phyloP scores from a whole-genome alignment of 768 basidiomycete species.

The Phylloporus sp. region DNA sequence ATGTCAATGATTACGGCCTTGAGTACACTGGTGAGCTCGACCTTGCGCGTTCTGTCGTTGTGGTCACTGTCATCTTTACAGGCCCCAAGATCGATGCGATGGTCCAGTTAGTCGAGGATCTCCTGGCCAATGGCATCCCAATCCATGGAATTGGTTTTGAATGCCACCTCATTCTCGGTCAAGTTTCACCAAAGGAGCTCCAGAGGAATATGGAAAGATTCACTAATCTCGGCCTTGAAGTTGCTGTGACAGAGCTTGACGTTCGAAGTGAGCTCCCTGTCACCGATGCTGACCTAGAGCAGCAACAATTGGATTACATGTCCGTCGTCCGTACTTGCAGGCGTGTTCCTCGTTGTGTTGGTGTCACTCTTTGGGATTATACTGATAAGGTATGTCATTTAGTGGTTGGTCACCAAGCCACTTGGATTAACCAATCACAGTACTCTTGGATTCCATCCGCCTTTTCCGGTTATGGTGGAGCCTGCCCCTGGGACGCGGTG shows the following conservation, averaged over 20 bases:
- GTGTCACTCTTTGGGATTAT: conserved; percentile 41
- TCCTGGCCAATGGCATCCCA: conserved; percentile 46
- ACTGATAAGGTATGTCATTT: conserved; percentile 30
- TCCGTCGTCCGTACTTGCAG: conserved; percentile 54
- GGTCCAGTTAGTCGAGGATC: conserved; percentile 47
- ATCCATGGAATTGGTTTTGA: conserved; percentile 63
- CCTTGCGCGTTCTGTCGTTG: not conserved
- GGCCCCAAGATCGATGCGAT: conserved; percentile 42
- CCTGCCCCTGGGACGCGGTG: conserved; percentile 18
- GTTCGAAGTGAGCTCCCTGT: conserved; percentile 53
- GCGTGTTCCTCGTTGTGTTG: conserved; percentile 33
- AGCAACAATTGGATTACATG: conserved; percentile 57
- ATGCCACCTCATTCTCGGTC: conserved; percentile 56
- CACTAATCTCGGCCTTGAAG: conserved; percentile 58
- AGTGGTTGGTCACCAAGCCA: not conserved
- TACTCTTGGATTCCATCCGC: conserved; percentile 11
- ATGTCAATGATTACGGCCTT: conserved; percentile 31
- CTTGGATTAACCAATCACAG: conserved; percentile 1
- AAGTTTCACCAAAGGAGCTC: conserved; percentile 45
- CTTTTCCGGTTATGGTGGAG: conserved; percentile 11
- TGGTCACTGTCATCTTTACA: not conserved
- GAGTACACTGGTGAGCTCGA: conserved; percentile 20
- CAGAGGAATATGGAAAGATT: conserved; percentile 48
- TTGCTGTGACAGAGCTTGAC: conserved; percentile 68
- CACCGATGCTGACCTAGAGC: conserved; percentile 43